Base-by-base conservation (phyloP, 23 red algal species). In the Gracilaria domingensis region DNA sequence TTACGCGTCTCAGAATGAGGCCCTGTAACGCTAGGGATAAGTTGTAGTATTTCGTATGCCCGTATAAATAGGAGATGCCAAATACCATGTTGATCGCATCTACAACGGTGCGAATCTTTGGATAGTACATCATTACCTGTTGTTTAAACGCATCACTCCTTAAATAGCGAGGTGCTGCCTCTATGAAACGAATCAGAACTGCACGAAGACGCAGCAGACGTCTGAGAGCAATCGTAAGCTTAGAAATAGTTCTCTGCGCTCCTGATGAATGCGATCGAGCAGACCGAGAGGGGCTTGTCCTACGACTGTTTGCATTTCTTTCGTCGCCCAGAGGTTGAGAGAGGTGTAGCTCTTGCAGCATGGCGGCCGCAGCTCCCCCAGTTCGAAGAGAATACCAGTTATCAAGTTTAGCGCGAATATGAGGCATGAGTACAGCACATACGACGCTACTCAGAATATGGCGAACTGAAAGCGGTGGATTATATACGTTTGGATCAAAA, bases 11-110 rank as follows among this genome's bases (percentile, higher is more conserved):
- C 47, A 92, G 20, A 65, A 84, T 65, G 21, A 92, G 79, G 24
- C 77, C 61, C 55, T 92, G 89, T 17, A 92, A 0, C 2, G 71
- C 66, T 3, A 92, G n/a, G 8, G 79, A 75, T 47, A 84, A 75
- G 64, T 59, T 71, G 55, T 82, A 92, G 40, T 74, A 84, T 0
- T 64, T 55, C 45, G 89, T 48, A 65, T 84, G 79, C 26, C 89
- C 89, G 69, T 79, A 84, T 61, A 92, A 56, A 53, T 92, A 92
- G 37, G 70, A 32, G 8, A 92, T 56, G 61, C 75, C 80, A 58
- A 75, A 84, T 20, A 75, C 25, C 42, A 92, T 21, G 36, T 84
- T 75, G 45, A 67, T 56, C 0, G 57, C 44, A 69, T 92, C 89
- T 58, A 38, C 40, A 28, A 79, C 51, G 37, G 89, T 42, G 69